These are phyloP conservation scores for Exophiala dermatitidis DNA, from an alignment of 2,329 filamentous ascomycete species.

Conservation along the genomic window DNA sequence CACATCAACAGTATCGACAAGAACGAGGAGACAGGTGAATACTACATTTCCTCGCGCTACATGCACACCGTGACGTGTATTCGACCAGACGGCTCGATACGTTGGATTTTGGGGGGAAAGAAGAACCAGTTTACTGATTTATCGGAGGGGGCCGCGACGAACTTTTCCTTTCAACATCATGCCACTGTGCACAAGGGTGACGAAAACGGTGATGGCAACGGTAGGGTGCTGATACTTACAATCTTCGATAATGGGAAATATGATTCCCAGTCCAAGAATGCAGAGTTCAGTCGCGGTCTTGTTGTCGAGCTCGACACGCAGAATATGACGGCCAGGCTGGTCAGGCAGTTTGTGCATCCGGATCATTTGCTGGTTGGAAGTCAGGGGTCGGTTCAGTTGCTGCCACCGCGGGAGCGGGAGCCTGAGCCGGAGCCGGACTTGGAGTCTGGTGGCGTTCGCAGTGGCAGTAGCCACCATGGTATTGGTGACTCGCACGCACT, in stretches of 20 bases:
- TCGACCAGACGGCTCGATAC: constrained; percentile 34
- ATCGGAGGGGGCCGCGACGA: constrained; percentile 38
- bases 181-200: constrained; percentile 31
- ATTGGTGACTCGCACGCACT: constrained; percentile 34
- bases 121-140: constrained; percentile 39
- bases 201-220: no score
- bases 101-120: constrained; percentile 48
- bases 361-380: neutral
- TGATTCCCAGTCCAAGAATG: neutral
- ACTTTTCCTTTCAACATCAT: constrained; percentile 49
- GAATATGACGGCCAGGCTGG: constrained; percentile 40
- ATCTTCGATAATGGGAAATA: constrained; percentile 37
- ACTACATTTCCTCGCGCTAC: constrained; percentile 40
- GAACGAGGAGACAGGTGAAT: constrained; percentile 38
- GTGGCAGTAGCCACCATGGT: no score
- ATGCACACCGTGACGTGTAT: constrained; percentile 39
- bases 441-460: no score
- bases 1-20: constrained; percentile 51
- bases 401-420: constrained; percentile 23
- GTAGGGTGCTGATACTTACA: constrained; percentile 26
- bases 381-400: constrained; percentile 39
- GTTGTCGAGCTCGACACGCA: constrained; percentile 36
- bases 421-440: no score
- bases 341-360: constrained; percentile 33
- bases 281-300: constrained; percentile 40